Base-by-base conservation (phyloP, 2,329 filamentous ascomycete species). In the Aspergillus candidus region DNA sequence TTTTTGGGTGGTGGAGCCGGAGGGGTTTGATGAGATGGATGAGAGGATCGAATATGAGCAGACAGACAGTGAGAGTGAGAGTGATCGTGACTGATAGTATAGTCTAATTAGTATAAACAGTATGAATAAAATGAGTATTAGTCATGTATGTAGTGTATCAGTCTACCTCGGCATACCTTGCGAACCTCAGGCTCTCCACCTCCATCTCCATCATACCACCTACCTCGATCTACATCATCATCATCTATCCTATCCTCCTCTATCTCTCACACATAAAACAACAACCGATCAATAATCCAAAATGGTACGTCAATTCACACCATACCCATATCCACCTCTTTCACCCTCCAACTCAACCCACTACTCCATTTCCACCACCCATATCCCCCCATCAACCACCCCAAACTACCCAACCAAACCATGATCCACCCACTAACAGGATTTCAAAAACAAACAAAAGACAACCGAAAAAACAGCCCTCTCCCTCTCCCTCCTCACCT, bases 401-500 rank as follows among this genome's bases (percentile, higher is more conserved):
- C 13, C 35, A 41, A 33, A 27, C 13, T 14, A 30, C 43, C 38
- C 41, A 12, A 18, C 32, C 18, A 18, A 31, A 18, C 18, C 33
- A 11, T 18, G 41, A 34, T 18, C 15, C 13, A 17, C 35, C 13
- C 43, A 38, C n/a, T n/a, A n/a, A n/a, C n/a, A n/a, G n/a, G n/a
- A n/a, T n/a, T n/a, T n/a, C n/a, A n/a, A n/a, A n/a, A n/a, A n/a
- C n/a, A n/a, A n/a, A n/a, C n/a, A 27, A 41, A 43, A 33, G 37
- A 22, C 30, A 46, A 34, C 32, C 37, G 13, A 35, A 32, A 31
- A 64, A 44, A 60, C 88, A 61, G 88, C 91, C 52, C 87, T 84
- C 67, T 65, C 86, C 59, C 82, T 97, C 60, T 87, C 86, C 49
- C 76, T 81, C 52, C 76, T 97, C 47, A 96, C 90, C 46, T 88